Evolutionary conservation across 73 alveolate genomes (phyloP), one percentile per base, ranked within the genome.

Genomic region (Symbiodinium pilosum): DNA sequence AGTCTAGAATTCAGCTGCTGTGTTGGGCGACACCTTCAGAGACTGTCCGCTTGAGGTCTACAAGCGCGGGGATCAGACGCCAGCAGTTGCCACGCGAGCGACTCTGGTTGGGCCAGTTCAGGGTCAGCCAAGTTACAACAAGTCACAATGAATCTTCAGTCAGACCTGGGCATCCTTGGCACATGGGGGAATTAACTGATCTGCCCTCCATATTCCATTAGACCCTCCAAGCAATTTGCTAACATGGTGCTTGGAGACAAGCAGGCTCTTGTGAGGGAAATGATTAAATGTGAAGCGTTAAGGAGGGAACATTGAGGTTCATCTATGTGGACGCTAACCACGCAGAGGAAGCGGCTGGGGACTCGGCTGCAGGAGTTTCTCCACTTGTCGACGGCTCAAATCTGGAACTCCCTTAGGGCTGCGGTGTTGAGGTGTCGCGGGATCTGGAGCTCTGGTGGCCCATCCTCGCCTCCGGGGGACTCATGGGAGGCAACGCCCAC

Each of bases 391-490:
- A 54, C 73, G 73, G 24, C 73, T 24, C 73, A 14, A 24, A 18
- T 18, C 73, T 54, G n/a, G 14, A 14, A 54, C 24, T 24, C 73
- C 24, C 73, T 24, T 24, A 18, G 59, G 69, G 7, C 71, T 40
- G 64, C 41, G 18, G 3, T 24, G 39, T 21, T 41, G 52, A 92
- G 92, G 98, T 77, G 38, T 43, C 92, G 9, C 39, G 93, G 18
- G 99, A 93, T 51, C n/a, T 93, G 99, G 99, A 93, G 86, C 87
- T 83, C 16, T 93, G 99, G 99, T 93, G 99, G 99, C 99, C 99
- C 24, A 52, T 93, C 75, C 38, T 93, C 41, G 93, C 86, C 16
- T 30, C 93, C n/a, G 99, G 99, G 1, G 99, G 99, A 11, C 75
- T 93, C 43, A 42, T 93, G 99, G 92, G 93, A 83, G 99, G 99